These are phyloP conservation scores for Cladosporium sp. DNA, from an alignment of 2,329 filamentous ascomycete species.

Conservation along the genomic window DNA sequence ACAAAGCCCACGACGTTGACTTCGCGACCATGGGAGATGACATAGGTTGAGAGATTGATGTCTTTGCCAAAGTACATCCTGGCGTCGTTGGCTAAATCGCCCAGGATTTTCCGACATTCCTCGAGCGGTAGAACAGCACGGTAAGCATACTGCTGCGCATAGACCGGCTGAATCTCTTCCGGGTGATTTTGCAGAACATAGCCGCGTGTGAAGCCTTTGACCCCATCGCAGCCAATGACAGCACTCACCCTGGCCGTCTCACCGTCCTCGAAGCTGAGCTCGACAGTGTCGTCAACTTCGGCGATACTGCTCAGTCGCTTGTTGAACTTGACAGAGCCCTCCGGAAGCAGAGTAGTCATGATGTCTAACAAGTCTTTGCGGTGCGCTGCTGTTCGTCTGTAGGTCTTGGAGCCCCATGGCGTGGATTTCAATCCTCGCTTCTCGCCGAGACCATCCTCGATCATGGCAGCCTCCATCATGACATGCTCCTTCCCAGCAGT, in stretches of 20 bases:
- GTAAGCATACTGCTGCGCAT: background rate
- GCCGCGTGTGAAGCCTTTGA: background rate
- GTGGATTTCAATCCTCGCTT: background rate
- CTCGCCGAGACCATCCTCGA: background rate
- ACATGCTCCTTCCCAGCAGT: background rate
- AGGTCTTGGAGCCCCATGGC: background rate
- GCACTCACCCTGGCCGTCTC: background rate
- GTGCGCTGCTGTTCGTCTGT: background rate
- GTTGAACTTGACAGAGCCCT: too few relatives aligned
- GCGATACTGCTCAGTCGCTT: too few relatives aligned
- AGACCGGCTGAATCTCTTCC: background rate
- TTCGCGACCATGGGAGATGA: background rate
- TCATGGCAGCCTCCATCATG: background rate
- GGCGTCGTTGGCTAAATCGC: background rate
- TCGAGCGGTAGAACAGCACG: background rate
- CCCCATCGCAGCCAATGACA: constrained; percentile 27
- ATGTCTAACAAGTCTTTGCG: background rate
- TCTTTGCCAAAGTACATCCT: background rate
- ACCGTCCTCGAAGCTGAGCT: background rate
- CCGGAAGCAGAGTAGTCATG: background rate
- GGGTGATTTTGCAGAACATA: background rate
- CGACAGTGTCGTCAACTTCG: too few relatives aligned
- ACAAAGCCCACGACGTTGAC: background rate
- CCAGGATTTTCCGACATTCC: background rate
- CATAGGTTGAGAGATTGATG: background rate